A percentile compares a stretch with the other conserved stretches of the same genome.
phyloP scores from a whole-genome alignment of 257 asterid species.

The Solanum phureja region DNA sequence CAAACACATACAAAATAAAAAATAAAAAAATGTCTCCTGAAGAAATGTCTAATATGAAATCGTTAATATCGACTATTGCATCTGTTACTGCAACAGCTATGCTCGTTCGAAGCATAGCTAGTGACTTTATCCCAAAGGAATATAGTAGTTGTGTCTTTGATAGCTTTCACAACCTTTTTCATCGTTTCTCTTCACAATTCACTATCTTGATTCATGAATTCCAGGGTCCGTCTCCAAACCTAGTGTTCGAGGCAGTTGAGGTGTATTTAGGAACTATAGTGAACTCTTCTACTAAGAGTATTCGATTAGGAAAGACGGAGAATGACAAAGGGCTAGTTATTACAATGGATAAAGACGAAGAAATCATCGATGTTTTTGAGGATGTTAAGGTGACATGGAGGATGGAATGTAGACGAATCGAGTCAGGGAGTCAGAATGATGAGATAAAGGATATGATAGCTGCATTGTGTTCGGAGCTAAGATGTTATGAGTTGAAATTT shows the following conservation, averaged over 20 bases:
- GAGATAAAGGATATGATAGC: not conserved
- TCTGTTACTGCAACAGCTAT: constrained; percentile 35
- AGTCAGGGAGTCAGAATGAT: not conserved
- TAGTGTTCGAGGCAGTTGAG: constrained; percentile 33
- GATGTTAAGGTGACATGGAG: constrained; percentile 32
- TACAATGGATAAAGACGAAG: constrained; percentile 18
- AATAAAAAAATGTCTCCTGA: not conserved
- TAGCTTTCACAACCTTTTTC: not conserved
- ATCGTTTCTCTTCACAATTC: constrained; percentile 19
- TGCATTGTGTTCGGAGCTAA: not conserved
- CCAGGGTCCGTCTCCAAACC: constrained; percentile 31
- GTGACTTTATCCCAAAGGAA: constrained; percentile 29
- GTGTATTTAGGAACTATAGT: constrained; percentile 14
- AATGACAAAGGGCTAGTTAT: constrained; percentile 29
- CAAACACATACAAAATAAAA: not conserved
- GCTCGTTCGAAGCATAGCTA: constrained; percentile 27
- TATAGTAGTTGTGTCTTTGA: constrained; percentile 1
- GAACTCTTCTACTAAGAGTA: constrained; percentile 17
- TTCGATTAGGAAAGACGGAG: constrained; percentile 20
- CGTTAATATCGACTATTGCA: constrained; percentile 34
- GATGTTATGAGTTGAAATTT: constrained; percentile 20
- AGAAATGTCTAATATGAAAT: not conserved
- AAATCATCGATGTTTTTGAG: constrained; percentile 16
- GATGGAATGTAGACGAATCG: not conserved
- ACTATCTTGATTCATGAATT: constrained; percentile 36